Base-by-base conservation (phyloP, 441 rosid species). In the Erodium moschatum region DNA sequence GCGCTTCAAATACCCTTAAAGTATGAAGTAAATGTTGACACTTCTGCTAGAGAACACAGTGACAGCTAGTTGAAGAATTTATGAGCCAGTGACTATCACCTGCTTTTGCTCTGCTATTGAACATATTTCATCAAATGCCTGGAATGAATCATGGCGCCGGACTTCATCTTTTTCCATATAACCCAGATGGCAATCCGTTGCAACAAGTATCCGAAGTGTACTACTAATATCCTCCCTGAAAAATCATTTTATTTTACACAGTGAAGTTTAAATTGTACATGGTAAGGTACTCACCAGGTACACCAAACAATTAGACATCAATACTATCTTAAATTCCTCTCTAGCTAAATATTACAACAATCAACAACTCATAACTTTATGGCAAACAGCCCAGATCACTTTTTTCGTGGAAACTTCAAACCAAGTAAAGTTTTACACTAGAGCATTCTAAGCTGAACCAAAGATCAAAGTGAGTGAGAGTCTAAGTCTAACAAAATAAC, bases 81-180 rank as follows among this genome's bases (percentile, higher is more conserved):
- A 33, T 44, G 21, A 67, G 20, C 5, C 33, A 12, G 62, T 20
- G 60, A 69, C 15, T 12, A 18, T 42, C 31, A 85, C 90, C 87
- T 84, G 78, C 71, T 89, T 91, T 69, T 89, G 81, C 82, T 88
- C 93, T 0, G 97, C 98, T 69, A 91, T 87, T 18, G 93, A 82
- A 73, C 98, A 94, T 27, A 91, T 91, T 81, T 91, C 97, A 72
- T 91, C 97, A 72, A 94, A 94, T 24, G 98, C 89, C 79, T 84
- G 87, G 75, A 94, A 94, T 42, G 98, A 91, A 85, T 94, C 97
- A 35, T 91, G 96, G 44, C 97, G 79, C 63, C 98, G 80, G 61
- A 94, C 76, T 78, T 94, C 98, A 81, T 94, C 97, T 79, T 94
- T 94, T 90, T 91, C 98, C 98, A 91, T 82, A 69, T 91, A 94